These are phyloP conservation scores for Xerocomus alliaceus DNA, from an alignment of 1,284 basidiomycete species.

Conservation along the genomic window DNA sequence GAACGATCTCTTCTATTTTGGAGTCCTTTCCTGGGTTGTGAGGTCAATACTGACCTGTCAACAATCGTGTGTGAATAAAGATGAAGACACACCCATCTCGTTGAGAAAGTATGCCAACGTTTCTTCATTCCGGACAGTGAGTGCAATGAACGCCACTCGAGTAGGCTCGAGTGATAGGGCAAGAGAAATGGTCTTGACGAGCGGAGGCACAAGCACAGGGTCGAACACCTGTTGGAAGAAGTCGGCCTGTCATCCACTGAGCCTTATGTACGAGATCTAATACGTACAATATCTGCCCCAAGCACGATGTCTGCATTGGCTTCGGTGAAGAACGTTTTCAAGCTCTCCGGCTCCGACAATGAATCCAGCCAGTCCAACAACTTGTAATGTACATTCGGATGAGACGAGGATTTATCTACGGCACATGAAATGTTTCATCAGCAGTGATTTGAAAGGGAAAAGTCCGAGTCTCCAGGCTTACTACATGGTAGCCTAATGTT, in stretches of 20 bases:
- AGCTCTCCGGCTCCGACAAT: constrained; percentile 39
- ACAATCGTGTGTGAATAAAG: background rate
- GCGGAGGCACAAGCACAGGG: constrained; percentile 62
- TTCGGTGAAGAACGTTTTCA: constrained; percentile 42
- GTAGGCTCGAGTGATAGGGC: constrained; percentile 44
- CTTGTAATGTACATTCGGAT: constrained; percentile 52
- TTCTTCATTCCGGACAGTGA: constrained; percentile 59
- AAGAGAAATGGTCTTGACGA: constrained; percentile 59
- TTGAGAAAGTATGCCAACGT: constrained; percentile 51
- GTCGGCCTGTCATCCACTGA: background rate
- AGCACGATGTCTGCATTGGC: constrained; percentile 63
- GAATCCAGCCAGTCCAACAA: constrained; percentile 71
- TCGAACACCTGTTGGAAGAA: constrained; percentile 65
- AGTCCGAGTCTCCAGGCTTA: constrained; percentile 42
- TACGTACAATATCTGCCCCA: constrained; percentile 71
- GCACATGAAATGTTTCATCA: background rate
- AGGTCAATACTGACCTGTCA: background rate
- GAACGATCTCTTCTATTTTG: constrained; percentile 32
- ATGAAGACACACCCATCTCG: constrained; percentile 43
- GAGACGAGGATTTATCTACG: constrained; percentile 58
- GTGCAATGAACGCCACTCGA: constrained; percentile 58
- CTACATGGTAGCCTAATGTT: constrained; percentile 71
- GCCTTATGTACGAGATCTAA: background rate
- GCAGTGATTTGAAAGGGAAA: background rate
- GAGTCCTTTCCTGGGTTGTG: constrained; percentile 33